These are phyloP conservation scores for Magnolia changhungtana DNA, from an alignment of 164 flowering plant species.

Conservation along the genomic window DNA sequence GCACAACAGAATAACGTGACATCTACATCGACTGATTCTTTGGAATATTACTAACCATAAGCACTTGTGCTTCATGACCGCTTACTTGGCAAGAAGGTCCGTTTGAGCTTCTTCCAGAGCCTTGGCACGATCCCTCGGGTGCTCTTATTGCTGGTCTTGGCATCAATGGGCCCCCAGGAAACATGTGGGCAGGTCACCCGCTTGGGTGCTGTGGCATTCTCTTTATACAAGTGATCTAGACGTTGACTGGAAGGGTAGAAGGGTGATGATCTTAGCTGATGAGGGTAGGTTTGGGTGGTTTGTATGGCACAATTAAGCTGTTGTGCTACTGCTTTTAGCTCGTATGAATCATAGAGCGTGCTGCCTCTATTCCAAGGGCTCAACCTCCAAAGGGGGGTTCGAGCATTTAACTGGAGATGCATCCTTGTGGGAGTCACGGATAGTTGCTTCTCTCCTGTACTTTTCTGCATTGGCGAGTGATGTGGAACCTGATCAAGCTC, in stretches of 20 bases:
- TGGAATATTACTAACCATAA: neutral
- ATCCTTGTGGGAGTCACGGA: neutral
- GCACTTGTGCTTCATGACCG: neutral
- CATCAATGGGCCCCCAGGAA: neutral
- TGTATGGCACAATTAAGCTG: slow-evolving; percentile 46
- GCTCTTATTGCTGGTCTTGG: slow-evolving; percentile 1
- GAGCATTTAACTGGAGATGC: slow-evolving; percentile 7
- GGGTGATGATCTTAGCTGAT: slow-evolving; percentile 29
- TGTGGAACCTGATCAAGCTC: neutral
- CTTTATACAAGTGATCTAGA: slow-evolving; percentile 19
- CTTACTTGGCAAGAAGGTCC: slow-evolving; percentile 5
- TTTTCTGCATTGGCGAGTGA: neutral
- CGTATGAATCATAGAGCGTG: slow-evolving; percentile 49
- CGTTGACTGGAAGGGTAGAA: slow-evolving; percentile 8
- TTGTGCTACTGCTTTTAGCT: slow-evolving; percentile 38
- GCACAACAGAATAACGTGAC: neutral
- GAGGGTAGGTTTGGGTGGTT: slow-evolving; percentile 13
- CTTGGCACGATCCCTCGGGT: slow-evolving; percentile 21
- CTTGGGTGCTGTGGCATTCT: slow-evolving; percentile 20
- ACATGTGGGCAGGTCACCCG: slow-evolving; percentile 7
- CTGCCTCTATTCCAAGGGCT: slow-evolving; percentile 40
- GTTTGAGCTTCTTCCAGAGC: slow-evolving; percentile 44
- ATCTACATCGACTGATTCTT: neutral
- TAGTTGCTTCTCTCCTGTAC: neutral
- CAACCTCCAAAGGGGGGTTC: slow-evolving; percentile 31